Base-by-base conservation (phyloP, 2,329 filamentous ascomycete genomes). In the Onygenales sp. region DNA sequence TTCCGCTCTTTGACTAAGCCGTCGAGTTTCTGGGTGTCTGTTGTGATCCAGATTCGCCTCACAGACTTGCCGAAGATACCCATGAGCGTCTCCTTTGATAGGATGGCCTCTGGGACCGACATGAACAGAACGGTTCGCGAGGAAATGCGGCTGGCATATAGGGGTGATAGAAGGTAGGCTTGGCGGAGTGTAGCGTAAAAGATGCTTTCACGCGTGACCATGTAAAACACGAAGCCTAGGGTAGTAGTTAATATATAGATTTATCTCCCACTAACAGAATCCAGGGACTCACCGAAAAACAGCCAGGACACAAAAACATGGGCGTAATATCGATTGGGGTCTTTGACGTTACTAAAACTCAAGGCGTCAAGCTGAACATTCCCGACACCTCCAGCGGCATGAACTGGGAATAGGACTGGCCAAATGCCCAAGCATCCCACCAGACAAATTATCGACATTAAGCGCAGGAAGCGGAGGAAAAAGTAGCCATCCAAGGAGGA, bases 401-500 rank as follows among this genome's bases (percentile, higher is more conserved):
- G 92, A 63, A 96, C 76, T 0, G 93, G 92, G 81, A 87, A 86
- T 13, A 97, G 76, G 34, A 96, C 78, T 0, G 93, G 92, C 86
- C 88, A 95, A 39, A 88, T 89, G 56, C 96, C 84, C 59, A 81
- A 73, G 63, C 86, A 88, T 47, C 92, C 93, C 6, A 88, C 84
- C 33, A 96, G 79, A 67, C 86, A 91, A 57, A 92, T 85, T 55
- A 86, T 78, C 57, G 85, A 84, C 43, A 87, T 75, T 44, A 93
- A 86, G 60, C 88, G 85, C 57, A 97, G 73, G 62, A 92, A 95
- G 21, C 92, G 88, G 27, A 97, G 77, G 69, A 94, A 95, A 44
- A 97, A 84, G 70, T 91, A 97, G 27, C 87, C 87, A 67, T 97
- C 92, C 51, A 97, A 80, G 1, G 90, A 94, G 59, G 90, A 88